phyloP scores from a whole-genome alignment of 208 protist genomes.

The Trypanosoma cruzi region DNA sequence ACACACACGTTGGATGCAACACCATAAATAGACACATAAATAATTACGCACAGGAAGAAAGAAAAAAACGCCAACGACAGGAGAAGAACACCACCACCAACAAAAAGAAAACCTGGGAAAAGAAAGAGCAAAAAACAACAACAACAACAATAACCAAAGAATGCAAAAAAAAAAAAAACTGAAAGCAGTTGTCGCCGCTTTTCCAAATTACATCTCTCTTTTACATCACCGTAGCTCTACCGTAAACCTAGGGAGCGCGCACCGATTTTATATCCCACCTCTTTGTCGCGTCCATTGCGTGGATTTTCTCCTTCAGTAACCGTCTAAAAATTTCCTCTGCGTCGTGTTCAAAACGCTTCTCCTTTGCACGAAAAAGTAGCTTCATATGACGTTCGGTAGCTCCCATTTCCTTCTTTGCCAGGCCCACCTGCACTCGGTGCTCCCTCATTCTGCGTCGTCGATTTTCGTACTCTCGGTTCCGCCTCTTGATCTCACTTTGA shows the following conservation, averaged over 20 bases:
- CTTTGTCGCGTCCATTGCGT: constrained; percentile 35
- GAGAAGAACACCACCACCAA: neutral
- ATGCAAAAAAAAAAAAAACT: neutral
- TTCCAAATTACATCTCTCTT: neutral
- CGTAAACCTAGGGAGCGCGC: neutral
- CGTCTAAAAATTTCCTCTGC: constrained; percentile 33
- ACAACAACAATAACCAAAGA: no score
- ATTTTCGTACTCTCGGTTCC: constrained; percentile 25
- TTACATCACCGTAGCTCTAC: neutral
- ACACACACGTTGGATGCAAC: no score
- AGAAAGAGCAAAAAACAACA: neutral
- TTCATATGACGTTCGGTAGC: constrained; percentile 23
- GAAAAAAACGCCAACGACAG: no score
- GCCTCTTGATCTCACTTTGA: constrained; percentile 17
- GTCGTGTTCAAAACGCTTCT: constrained; percentile 37
- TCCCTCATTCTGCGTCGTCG: constrained; percentile 24
- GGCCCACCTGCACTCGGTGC: constrained; percentile 1
- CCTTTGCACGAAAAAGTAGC: constrained; percentile 4
- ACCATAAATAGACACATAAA: no score
- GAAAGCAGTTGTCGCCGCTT: neutral
- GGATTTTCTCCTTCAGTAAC: constrained; percentile 27
- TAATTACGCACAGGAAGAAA: no score
- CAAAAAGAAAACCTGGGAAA: neutral
- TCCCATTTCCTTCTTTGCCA: constrained; percentile 16
- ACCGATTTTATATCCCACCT: constrained; percentile 34